A percentile compares a stretch with the other conserved stretches of the same genome.
These are phyloP conservation scores for Cryptosporidium andersoni DNA, from an alignment of 169 alveolate species.

Conservation along the genomic window DNA sequence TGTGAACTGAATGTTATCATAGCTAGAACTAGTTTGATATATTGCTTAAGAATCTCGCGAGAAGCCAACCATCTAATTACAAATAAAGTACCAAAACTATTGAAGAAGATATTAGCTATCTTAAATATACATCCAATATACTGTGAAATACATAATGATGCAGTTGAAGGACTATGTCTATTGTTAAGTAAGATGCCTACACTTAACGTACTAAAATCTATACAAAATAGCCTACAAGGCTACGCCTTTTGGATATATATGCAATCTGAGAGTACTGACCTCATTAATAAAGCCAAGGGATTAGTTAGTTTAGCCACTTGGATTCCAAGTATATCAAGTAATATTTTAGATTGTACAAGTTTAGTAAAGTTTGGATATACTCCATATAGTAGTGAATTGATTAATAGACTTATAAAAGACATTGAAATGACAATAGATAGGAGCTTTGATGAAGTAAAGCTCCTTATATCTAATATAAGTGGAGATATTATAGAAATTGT, in stretches of 20 bases:
- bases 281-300: constrained; percentile 26
- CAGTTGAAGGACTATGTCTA: constrained; percentile 24
- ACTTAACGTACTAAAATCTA: constrained; percentile 10
- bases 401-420: constrained; percentile 15
- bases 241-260: constrained; percentile 55
- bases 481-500: not conserved
- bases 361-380: constrained; percentile 31
- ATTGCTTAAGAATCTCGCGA: too few species aligned
- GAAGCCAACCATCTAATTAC: not conserved
- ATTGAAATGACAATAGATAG: constrained; percentile 4
- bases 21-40: too few species aligned
- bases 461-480: not conserved
- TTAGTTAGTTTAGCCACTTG: constrained; percentile 41
- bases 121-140: not conserved
- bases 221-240: constrained; percentile 18
- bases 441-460: constrained; percentile 11
- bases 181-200: constrained; percentile 19
- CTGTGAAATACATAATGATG: constrained; percentile 31
- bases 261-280: constrained; percentile 31
- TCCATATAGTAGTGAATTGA: constrained; percentile 8
- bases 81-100: constrained; percentile 20
- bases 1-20: too few species aligned
- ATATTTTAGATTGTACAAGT: not conserved
- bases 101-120: constrained; percentile 20
- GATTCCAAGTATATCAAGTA: constrained; percentile 3